Evolutionary conservation across 306 rosid species (phyloP).

Genomic region (Mimosa bimucronata): DNA sequence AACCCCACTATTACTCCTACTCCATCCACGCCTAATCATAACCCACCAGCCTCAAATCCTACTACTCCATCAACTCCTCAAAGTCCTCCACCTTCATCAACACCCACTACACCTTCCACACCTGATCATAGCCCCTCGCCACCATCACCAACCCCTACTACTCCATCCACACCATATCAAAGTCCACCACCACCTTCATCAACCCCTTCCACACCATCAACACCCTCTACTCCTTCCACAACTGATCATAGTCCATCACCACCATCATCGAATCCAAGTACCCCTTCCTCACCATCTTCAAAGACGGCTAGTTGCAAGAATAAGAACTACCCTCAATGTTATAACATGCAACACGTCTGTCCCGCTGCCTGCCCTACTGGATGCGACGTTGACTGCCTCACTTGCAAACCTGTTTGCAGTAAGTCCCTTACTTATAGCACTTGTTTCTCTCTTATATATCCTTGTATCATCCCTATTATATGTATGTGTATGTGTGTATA

Average conservation of each 20-base stretch:
- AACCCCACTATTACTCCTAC: background rate
- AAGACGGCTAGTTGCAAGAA: conserved; percentile 51
- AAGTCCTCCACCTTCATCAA: background rate
- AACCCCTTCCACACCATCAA: background rate
- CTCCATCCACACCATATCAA: background rate
- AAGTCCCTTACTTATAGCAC: conserved; percentile 33
- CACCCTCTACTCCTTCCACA: background rate
- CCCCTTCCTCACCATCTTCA: background rate
- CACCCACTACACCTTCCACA: background rate
- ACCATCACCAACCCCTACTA: background rate
- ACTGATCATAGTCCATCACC: conserved; percentile 2
- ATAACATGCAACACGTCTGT: background rate
- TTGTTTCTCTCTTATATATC: too few species aligned
- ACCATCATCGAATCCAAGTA: background rate
- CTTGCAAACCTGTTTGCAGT: conserved; percentile 73
- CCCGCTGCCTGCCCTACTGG: conserved; percentile 54
- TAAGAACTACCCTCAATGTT: background rate
- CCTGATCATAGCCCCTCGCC: background rate
- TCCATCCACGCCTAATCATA: background rate
- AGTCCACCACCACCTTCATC: background rate
- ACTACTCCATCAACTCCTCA: background rate
- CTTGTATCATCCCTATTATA: too few species aligned
- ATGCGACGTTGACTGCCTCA: conserved; percentile 64
- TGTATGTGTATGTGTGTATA: too few species aligned
- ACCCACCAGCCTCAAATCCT: background rate